Conservation (phyloP, 495 filamentous ascomycete species). For the Penicillium ucsense region DNA sequence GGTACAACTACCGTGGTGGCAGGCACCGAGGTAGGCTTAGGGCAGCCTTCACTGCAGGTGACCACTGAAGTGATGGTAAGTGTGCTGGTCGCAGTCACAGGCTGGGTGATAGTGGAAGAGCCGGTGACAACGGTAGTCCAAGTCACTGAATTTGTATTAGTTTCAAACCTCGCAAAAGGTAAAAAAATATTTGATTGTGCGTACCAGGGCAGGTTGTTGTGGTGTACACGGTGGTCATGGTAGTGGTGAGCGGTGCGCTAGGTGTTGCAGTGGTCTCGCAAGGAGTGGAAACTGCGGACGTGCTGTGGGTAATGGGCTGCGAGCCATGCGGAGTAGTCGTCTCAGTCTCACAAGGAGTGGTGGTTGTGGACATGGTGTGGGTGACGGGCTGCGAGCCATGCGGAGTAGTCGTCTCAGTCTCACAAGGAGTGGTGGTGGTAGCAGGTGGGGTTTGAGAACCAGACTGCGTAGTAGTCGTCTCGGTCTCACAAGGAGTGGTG, state of each 20-base stretch:
- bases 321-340: slow-evolving; percentile 3
- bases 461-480: background rate
- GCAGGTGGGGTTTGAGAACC: background rate
- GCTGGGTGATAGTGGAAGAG: no score
- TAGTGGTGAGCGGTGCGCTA: background rate
- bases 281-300: slow-evolving; percentile 2
- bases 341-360: slow-evolving; percentile 10
- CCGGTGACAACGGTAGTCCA: no score
- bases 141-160: no score
- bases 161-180: no score
- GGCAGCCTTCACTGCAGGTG: no score
- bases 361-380: background rate
- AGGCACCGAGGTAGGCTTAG: no score
- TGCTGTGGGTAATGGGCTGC: slow-evolving; percentile 5
- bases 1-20: background rate
- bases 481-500: slow-evolving; percentile 2
- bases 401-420: slow-evolving; percentile 4
- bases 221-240: background rate
- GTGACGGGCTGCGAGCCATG: background rate
- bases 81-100: no score
- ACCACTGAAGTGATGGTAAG: no score
- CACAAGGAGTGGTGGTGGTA: background rate
- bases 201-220: slow-evolving; percentile 1
- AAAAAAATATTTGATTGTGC: no score
- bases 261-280: slow-evolving; percentile 11